Base-by-base conservation (phyloP, 768 basidiomycete species). In the Termitomyces sp. region DNA sequence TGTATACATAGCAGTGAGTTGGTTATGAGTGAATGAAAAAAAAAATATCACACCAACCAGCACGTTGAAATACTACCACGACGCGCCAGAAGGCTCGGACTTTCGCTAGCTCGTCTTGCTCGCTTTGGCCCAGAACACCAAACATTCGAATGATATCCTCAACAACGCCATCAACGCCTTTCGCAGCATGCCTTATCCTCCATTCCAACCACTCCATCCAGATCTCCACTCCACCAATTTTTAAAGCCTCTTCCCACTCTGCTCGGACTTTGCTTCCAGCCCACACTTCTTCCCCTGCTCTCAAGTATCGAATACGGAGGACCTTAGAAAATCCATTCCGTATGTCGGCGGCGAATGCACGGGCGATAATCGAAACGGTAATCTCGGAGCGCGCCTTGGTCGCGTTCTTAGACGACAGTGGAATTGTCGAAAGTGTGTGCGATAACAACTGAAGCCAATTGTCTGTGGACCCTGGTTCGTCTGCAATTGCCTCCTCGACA, bases 161-260 rank as follows among this genome's bases (percentile, higher is more conserved):
- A 3, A 86, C 71, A 5, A 89, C 67, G 6, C 78, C 81, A 43
- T 85, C 79, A 34, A 91, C 69, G 2, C 85, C 83, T 45, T 74
- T 72, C 45, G 63, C 73, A 15, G 75, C 75, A 42, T 66, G 79
- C 46, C 85, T 76, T 38, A 90, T 83, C 60, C 81, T 79, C 89
- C 89, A 92, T 64, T 89, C 88, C 3, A 93, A 68, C 90, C 91
- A 94, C 65, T 87, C 87, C 75, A 92, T 81, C 83, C 86, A 89
- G 31, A 93, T 77, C 42, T 86, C 83, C 32, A 80, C 71, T 40
- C 79, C 82, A 34, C 83, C 80, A 4, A 82, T 66, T 43, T 73
- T 76, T 63, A 92, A 70, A 2, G 87, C 85, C 20, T 80, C 77
- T 58, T 90, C 86, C 92, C 92, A 94, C 66, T 92, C 89, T 3